A percentile compares a stretch with the other conserved stretches of the same genome.
These are phyloP conservation scores for Picochlorum sp. DNA, from an alignment of 139 green algal genomes.

Conservation along the genomic window DNA sequence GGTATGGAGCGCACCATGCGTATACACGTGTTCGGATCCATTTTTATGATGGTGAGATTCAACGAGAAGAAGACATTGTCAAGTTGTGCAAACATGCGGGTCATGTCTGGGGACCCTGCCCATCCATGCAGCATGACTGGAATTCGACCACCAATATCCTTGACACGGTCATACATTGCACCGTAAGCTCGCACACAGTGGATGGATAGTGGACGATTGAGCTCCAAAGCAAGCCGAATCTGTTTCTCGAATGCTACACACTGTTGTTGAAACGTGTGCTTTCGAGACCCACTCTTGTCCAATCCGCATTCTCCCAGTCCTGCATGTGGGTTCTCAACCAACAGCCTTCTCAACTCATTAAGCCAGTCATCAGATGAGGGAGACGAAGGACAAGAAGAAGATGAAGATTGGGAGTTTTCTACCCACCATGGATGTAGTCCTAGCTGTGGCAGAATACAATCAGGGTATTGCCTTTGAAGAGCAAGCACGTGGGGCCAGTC, in stretches of 20 bases:
- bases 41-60: conserved; percentile 16
- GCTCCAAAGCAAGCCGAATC: conserved; percentile 34
- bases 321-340: conserved; percentile 15
- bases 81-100: conserved; percentile 6
- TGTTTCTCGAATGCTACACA: conserved; percentile 29
- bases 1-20: conserved; percentile 33
- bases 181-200: conserved; percentile 38
- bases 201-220: conserved; percentile 34
- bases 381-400: background rate
- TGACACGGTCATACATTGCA: conserved; percentile 29
- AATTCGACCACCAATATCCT: conserved; percentile 26
- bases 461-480: background rate
- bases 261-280: conserved; percentile 19
- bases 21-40: conserved; percentile 23
- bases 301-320: conserved; percentile 43
- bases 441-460: conserved; percentile 28
- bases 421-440: conserved; percentile 48
- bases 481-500: conserved; percentile 36
- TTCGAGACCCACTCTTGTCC: conserved; percentile 14
- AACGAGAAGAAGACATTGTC: conserved; percentile 38
- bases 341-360: conserved; percentile 15
- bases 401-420: background rate
- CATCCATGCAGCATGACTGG: conserved; percentile 43
- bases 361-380: conserved; percentile 24
- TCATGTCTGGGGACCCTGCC: conserved; percentile 30